These are phyloP conservation scores for Trametes pubescens DNA, from an alignment of 1,284 basidiomycete species.

Conservation along the genomic window DNA sequence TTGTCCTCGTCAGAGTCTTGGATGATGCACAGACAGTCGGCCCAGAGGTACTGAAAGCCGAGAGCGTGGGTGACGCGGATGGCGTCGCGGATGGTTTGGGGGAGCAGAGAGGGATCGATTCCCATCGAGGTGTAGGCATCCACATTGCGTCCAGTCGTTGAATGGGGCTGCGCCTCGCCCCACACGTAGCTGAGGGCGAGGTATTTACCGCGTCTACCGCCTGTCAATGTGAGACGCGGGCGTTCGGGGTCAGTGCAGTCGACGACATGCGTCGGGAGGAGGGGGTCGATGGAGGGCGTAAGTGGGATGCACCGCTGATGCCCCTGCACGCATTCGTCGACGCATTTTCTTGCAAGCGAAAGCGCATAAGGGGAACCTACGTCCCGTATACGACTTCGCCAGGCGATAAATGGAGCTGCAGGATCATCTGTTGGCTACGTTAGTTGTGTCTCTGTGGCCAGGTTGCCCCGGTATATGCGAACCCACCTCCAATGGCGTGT, in stretches of 20 bases:
- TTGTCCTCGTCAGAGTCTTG: conserved; percentile 13
- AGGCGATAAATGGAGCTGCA: conserved; percentile 16
- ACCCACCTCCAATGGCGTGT: background rate
- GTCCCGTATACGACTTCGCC: background rate
- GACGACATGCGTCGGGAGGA: conserved; percentile 20
- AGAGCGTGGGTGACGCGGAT: background rate
- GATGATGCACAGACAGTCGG: conserved; percentile 11
- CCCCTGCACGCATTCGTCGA: conserved; percentile 1
- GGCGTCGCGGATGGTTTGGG: conserved; percentile 8
- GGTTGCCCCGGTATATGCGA: no score
- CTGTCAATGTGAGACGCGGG: background rate
- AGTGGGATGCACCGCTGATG: background rate
- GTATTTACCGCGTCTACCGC: conserved; percentile 4
- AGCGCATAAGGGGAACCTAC: background rate
- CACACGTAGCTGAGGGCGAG: conserved; percentile 7
- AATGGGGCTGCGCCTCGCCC: conserved; percentile 13
- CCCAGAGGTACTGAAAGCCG: conserved; percentile 12
- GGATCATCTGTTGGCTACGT: conserved; percentile 10
- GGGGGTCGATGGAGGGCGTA: background rate
- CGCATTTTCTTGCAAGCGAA: background rate
- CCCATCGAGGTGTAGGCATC: background rate
- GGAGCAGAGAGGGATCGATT: conserved; percentile 6
- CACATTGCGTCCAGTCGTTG: conserved; percentile 3
- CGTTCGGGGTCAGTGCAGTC: conserved; percentile 14
- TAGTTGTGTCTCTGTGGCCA: background rate